Conservation (phyloP, 2,329 filamentous ascomycete species). For the Emergomyces pasteurianus region DNA sequence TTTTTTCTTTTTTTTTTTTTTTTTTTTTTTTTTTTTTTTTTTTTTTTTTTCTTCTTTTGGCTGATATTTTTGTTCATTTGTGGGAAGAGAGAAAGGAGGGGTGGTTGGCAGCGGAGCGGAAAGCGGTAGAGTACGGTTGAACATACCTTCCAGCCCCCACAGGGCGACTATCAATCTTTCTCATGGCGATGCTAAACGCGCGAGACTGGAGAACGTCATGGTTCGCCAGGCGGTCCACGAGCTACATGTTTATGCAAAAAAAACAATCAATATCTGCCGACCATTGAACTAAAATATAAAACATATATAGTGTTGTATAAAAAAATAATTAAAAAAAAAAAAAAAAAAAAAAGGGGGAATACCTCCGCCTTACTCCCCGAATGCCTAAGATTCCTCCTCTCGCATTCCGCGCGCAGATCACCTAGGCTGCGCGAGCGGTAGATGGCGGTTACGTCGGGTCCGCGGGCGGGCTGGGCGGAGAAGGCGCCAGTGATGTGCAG, state of each 20-base stretch:
- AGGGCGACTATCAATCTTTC: conserved; percentile 33
- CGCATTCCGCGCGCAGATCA: conserved; percentile 41
- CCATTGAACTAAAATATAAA: neutral
- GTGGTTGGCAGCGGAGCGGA: too few relatives aligned
- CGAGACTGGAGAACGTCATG: conserved; percentile 42
- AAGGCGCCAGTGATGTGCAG: conserved; percentile 51
- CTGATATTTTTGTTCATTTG: neutral
- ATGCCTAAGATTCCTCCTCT: conserved; percentile 36
- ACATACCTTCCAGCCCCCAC: conserved; percentile 17
- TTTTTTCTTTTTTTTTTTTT: too few relatives aligned
- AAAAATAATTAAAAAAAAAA: neutral
- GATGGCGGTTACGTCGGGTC: conserved; percentile 39
- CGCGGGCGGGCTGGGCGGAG: conserved; percentile 40
- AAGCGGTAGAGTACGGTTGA: neutral
- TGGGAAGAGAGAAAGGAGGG: neutral
- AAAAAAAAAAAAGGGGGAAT: conserved; percentile 10
- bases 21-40: too few relatives aligned
- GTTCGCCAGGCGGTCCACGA: conserved; percentile 41
- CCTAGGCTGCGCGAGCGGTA: conserved; percentile 41
- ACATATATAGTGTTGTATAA: neutral
- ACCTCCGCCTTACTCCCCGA: conserved; percentile 41
- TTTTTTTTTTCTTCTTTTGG: too few relatives aligned
- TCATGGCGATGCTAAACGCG: conserved; percentile 44
- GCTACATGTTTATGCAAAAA: too few relatives aligned
- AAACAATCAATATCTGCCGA: too few relatives aligned